These are phyloP conservation scores for Opeltia flavorubescens DNA, from an alignment of 495 filamentous ascomycete genomes.

Conservation along the genomic window DNA sequence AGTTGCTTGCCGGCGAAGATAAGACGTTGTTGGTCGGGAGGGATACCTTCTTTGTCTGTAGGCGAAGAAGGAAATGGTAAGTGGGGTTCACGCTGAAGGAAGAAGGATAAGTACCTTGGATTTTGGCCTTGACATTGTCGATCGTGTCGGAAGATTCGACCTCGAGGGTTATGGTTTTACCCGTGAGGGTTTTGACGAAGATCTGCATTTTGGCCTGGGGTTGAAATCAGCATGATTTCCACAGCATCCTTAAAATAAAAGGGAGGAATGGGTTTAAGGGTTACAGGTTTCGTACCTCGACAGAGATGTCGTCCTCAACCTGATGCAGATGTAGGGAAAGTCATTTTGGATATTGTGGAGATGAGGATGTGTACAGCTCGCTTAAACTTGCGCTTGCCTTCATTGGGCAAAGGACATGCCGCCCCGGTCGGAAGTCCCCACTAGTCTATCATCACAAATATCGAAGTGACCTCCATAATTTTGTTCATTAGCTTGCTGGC, in stretches of 20 bases:
- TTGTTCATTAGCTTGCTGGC: too few relatives aligned
- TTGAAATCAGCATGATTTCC: neutral
- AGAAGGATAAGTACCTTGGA: conserved; percentile 38
- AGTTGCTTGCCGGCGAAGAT: conserved; percentile 99
- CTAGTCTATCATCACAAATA: too few relatives aligned
- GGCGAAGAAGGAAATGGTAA: neutral
- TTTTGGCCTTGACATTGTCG: conserved; percentile 99
- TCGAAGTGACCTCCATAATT: too few relatives aligned
- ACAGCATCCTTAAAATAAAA: neutral
- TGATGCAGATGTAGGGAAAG: conserved; percentile 26
- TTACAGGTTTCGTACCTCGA: conserved; percentile 31
- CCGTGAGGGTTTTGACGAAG: conserved; percentile 99
- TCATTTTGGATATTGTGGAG: conserved; percentile 13
- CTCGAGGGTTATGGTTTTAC: conserved; percentile 99
- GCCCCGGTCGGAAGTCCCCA: too few relatives aligned
- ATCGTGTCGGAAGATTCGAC: conserved; percentile 99
- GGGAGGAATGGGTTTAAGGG: neutral
- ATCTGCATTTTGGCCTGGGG: conserved; percentile 83
- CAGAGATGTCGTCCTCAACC: conserved; percentile 45
- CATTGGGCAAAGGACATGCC: too few relatives aligned
- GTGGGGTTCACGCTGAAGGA: too few relatives aligned
- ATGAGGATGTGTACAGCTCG: conserved; percentile 4
- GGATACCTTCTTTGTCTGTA: conserved; percentile 97
- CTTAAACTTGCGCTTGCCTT: conserved; percentile 1
- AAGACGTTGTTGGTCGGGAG: conserved; percentile 98